Conservation (phyloP, 2,329 filamentous ascomycete species). For the Stemphylium lycopersici region DNA sequence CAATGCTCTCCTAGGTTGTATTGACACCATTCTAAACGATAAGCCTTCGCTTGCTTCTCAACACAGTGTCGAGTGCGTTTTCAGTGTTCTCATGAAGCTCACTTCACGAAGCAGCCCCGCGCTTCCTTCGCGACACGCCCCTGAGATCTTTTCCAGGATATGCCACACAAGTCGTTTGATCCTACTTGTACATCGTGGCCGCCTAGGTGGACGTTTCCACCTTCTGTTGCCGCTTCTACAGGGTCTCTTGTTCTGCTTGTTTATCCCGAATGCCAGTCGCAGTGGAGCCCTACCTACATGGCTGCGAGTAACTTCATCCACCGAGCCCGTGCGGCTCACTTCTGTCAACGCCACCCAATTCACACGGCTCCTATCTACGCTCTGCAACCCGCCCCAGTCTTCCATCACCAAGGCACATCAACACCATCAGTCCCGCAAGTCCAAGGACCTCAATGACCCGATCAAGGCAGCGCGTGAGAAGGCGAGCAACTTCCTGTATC, state of each 20-base stretch:
- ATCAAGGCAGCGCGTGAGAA: conserved; percentile 64
- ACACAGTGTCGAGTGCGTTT: conserved; percentile 50
- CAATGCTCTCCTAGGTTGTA: conserved; percentile 57
- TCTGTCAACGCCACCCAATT: conserved; percentile 57
- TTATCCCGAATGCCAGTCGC: conserved; percentile 52
- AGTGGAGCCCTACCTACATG: conserved; percentile 38
- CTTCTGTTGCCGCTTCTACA: conserved; percentile 63
- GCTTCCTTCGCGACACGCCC: conserved; percentile 33
- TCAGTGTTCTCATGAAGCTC: conserved; percentile 46
- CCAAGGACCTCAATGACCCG: conserved; percentile 61
- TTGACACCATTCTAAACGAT: conserved; percentile 51
- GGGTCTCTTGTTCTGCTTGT: conserved; percentile 61
- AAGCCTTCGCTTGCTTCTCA: conserved; percentile 52
- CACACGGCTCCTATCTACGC: conserved; percentile 62
- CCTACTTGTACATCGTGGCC: conserved; percentile 63
- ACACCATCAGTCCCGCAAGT: conserved; percentile 26
- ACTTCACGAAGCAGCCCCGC: conserved; percentile 39
- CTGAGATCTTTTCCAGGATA: conserved; percentile 59
- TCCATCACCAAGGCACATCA: conserved; percentile 56
- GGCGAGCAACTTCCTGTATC: conserved; percentile 63
- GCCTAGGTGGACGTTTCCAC: conserved; percentile 66
- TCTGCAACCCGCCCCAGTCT: conserved; percentile 66
- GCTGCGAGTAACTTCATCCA: conserved; percentile 28
- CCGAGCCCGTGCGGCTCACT: conserved; percentile 34
- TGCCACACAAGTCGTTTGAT: conserved; percentile 61